phyloP scores from a whole-genome alignment of 2,329 filamentous ascomycete genomes.

The Penicillium rolfsii region DNA sequence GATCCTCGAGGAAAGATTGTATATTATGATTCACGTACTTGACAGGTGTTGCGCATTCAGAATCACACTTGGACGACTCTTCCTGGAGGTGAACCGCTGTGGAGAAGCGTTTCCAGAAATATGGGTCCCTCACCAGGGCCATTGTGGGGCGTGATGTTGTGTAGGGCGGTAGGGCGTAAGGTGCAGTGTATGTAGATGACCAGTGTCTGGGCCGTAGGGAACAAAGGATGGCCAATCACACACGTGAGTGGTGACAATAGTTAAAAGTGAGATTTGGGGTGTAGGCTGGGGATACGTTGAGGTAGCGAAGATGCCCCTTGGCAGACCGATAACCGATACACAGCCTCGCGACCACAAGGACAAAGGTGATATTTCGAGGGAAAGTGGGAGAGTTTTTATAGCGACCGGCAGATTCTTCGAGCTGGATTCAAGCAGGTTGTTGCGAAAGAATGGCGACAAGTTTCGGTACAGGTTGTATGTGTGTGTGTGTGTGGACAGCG shows the following conservation, averaged over 20 bases:
- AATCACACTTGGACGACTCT: slow-evolving; percentile 48
- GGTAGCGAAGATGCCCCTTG: not conserved
- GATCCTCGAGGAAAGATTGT: not conserved
- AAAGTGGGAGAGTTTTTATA: not conserved
- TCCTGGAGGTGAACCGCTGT: slow-evolving; percentile 58
- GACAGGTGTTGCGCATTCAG: not conserved
- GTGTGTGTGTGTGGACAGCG: not conserved
- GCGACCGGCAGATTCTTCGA: not conserved
- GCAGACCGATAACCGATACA: not conserved
- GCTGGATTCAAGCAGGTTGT: not conserved
- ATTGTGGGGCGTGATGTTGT: slow-evolving; percentile 35
- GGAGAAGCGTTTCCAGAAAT: slow-evolving; percentile 65
- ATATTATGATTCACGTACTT: not conserved
- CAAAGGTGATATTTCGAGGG: too few species aligned
- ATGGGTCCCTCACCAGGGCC: slow-evolving; percentile 59
- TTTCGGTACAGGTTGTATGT: too few species aligned
- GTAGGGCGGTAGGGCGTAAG: not conserved
- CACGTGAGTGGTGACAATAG: not conserved
- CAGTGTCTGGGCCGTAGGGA: not conserved
- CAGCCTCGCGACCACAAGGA: not conserved
- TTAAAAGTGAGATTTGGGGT: not conserved
- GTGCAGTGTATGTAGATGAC: not conserved
- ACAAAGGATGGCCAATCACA: not conserved
- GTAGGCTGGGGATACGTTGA: not conserved
- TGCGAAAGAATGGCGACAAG: too few species aligned